Evolutionary conservation across 1,284 basidiomycete genomes (phyloP), one percentile per base, ranked within the genome.

Genomic region (Puccinia horiana): DNA sequence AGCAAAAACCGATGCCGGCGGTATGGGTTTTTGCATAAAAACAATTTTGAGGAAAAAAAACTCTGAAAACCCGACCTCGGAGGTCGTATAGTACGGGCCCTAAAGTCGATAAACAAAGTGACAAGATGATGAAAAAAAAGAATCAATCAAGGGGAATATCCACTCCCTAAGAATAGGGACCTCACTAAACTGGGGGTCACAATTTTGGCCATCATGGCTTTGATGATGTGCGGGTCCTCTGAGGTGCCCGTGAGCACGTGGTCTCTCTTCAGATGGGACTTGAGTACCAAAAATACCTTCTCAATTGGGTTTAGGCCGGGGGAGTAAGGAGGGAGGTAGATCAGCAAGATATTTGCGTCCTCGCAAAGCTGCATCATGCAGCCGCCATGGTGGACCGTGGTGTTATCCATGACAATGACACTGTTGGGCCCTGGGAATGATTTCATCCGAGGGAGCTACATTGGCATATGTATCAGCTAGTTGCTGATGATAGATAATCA

Each of bases 271-370:
- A n/a, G 11, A 9, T 32, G 29, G 8, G 56, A 58, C 8, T 58
- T 58, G 6, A 32, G 11, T 23, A 58, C 56, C 56, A 58, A 58
- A 32, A 58, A 58, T 9, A 58, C 23, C 29, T 58, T 58, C 29
- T 58, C 56, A 58, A 58, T 58, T 63, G 75, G 75, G 75, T 65
- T 77, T 18, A 61, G 44, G 61, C 65, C 75, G 2, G 75, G 75
- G 16, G 56, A 32, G 56, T 23, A n/a, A n/a, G 56, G 29, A 11
- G 29, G 20, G 9, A 58, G 56, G 23, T 58, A 32, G 29, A 32
- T 58, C 20, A 9, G 56, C 20, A n/a, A 18, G 44, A 61, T 8
- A 23, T 58, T 58, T 9, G 23, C 20, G 14, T 29, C 42, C 40
- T n/a, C 56, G 23, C 56, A 58, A 9, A 58, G 6, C 29, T 58